These are phyloP conservation scores for Pseudopyricularia javanii DNA, from an alignment of 2,329 filamentous ascomycete genomes.

Conservation along the genomic window DNA sequence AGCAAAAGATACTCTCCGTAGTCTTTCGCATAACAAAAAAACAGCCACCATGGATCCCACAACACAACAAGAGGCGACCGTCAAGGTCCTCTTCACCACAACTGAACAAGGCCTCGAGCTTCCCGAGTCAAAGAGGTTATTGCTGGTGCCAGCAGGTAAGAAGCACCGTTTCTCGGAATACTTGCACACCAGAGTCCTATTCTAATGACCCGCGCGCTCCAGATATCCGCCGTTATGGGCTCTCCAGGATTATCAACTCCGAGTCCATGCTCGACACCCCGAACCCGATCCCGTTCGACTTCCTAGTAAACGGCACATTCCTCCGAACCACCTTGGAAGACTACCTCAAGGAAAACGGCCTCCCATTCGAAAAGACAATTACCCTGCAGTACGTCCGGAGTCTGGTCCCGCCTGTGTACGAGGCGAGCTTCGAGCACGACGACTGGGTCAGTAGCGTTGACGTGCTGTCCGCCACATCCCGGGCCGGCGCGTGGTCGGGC, in stretches of 20 bases:
- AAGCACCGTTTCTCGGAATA: background rate
- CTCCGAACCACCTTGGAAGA: constrained; percentile 82
- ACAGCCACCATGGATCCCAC: constrained; percentile 12
- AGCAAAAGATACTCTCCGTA: no score
- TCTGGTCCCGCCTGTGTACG: constrained; percentile 75
- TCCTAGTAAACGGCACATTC: constrained; percentile 88
- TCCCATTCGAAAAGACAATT: constrained; percentile 78
- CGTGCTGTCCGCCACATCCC: constrained; percentile 57
- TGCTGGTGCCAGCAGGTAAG: constrained; percentile 49
- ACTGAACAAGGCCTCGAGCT: constrained; percentile 49
- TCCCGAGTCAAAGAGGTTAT: constrained; percentile 47
- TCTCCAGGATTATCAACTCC: constrained; percentile 60
- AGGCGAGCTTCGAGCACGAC: constrained; percentile 90
- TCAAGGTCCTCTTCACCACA: constrained; percentile 58
- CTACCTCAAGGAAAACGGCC: constrained; percentile 73
- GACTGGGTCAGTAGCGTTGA: constrained; percentile 92
- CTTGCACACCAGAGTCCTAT: background rate
- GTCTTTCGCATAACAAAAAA: no score
- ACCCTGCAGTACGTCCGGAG: constrained; percentile 89
- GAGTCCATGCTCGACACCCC: constrained; percentile 59
- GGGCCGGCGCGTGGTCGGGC: constrained; percentile 43
- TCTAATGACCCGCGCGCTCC: background rate
- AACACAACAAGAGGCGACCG: constrained; percentile 30
- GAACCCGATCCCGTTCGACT: constrained; percentile 72
- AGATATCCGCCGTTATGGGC: constrained; percentile 59